Evolutionary conservation across 768 basidiomycete genomes (phyloP), one percentile per base, ranked within the genome.

Genomic region (Hydnum rufescens): DNA sequence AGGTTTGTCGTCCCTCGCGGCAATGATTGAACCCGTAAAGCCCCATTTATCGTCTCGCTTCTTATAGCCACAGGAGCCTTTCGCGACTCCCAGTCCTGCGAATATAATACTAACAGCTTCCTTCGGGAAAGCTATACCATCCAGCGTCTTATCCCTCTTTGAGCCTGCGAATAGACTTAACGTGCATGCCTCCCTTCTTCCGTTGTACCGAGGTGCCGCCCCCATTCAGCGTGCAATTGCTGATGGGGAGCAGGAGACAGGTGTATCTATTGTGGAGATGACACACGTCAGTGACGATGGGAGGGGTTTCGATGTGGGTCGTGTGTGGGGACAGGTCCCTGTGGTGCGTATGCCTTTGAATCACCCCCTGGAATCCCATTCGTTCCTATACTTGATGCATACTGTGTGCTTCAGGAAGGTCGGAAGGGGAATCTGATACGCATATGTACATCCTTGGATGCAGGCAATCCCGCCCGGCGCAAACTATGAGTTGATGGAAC

Each of bases 101-200:
- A 74, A 82, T 55, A 60, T 92, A 29, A 70, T 95, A 5, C 60
- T 96, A 4, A 89, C 89, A 0, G 86, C 90, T 4, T 93, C 90
- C 0, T 93, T 93, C 57, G 90, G 90, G 0, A 80, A 82, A 44
- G 88, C 92, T 57, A 72, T 96, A 8, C 74, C 85, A 0, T 61
- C 68, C 3, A 60, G 68, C 2, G 67, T 83, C 51, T 74, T 95
- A 16, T 61, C 68, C 13, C 67, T 71, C 36, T 93, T 93, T 60
- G 70, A 66, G 0, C 67, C 68, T 0, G 59, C 64, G 0, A 73
- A 75, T 44, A 68, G 81, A 23, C 68, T 96, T 32, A 95, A 96
- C 60, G 76, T 96, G 4, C 90, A 96, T 59, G 88, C 89, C 0
- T 92, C 89, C 32, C 67, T 88, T 0, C 71, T 96, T 31, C 90